These are phyloP conservation scores for Acanthamoeba sp. DNA, from an alignment of 208 protist species.

Conservation along the genomic window DNA sequence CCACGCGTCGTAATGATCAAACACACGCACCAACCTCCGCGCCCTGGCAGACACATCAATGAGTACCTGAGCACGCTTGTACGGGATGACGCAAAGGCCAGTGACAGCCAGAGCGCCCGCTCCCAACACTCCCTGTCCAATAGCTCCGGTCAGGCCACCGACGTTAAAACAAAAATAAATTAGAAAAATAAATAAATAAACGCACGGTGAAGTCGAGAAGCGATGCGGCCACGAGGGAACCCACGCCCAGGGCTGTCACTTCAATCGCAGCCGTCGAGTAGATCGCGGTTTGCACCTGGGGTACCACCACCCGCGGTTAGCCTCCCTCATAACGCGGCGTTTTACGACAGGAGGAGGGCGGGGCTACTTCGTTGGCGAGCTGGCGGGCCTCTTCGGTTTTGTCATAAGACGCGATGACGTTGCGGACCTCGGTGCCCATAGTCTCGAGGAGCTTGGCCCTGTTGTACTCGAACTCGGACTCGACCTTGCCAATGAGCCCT, in stretches of 20 bases:
- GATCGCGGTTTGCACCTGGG: constrained; percentile 67
- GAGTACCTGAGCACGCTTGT: constrained; percentile 60
- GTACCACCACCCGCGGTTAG: neutral
- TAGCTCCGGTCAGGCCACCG: neutral
- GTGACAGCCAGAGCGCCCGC: constrained; percentile 68
- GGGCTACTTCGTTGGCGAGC: constrained; percentile 42
- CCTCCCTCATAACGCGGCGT: too few species aligned
- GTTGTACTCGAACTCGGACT: constrained; percentile 60
- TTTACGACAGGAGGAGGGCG: too few species aligned
- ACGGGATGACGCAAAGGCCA: constrained; percentile 75
- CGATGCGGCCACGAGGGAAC: constrained; percentile 66
- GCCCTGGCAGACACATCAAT: neutral
- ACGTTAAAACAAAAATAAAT: neutral
- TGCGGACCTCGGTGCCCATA: neutral
- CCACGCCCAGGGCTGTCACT: constrained; percentile 75
- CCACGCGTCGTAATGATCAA: neutral
- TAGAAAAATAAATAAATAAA: neutral
- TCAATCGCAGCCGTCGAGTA: constrained; percentile 76
- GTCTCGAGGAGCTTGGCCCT: constrained; percentile 27
- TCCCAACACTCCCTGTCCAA: constrained; percentile 72
- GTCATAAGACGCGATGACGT: constrained; percentile 62
- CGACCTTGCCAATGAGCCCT: constrained; percentile 33
- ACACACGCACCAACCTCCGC: neutral
- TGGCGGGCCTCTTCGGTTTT: constrained; percentile 65
- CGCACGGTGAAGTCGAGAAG: constrained; percentile 75